Percentiles rank a stretch among this genome's conserved stretches.
phyloP scores from a whole-genome alignment of 2,329 filamentous ascomycete genomes.

The Sodiomyces alkalinus region DNA sequence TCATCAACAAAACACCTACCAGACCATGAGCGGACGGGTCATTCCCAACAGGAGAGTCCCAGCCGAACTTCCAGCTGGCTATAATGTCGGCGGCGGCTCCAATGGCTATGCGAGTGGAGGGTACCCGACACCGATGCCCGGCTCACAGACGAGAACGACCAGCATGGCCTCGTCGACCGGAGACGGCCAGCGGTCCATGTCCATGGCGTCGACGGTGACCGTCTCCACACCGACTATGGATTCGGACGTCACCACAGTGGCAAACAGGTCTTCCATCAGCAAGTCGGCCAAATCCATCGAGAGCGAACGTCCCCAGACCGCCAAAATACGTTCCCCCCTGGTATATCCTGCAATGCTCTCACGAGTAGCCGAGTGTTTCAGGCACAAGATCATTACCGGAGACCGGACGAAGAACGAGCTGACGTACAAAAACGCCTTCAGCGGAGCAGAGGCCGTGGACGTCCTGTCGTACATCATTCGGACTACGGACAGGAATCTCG shows the following conservation, averaged over 20 bases:
- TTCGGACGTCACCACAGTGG: constrained; percentile 32
- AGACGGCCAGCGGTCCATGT: constrained; percentile 56
- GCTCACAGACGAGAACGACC: constrained; percentile 40
- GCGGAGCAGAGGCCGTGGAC: constrained; percentile 88
- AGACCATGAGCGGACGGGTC: constrained; percentile 84
- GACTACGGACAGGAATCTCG: constrained; percentile 89
- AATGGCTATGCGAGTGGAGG: constrained; percentile 20
- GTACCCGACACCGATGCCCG: constrained; percentile 31
- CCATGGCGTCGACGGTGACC: constrained; percentile 75
- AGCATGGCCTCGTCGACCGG: constrained; percentile 44
- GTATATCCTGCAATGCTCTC: constrained; percentile 91
- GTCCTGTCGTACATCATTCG: constrained; percentile 93
- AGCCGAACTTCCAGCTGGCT: constrained; percentile 20
- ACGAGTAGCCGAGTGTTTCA: constrained; percentile 84
- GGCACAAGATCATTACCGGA: constrained; percentile 69
- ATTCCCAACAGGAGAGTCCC: constrained; percentile 57
- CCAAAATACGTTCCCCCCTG: constrained; percentile 58
- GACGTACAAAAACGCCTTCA: constrained; percentile 95
- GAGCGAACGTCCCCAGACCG: constrained; percentile 40
- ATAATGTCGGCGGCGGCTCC: constrained; percentile 1
- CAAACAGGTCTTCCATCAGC: constrained; percentile 41
- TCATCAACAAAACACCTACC: constrained; percentile 38
- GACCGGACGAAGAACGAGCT: constrained; percentile 94
- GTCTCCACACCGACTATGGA: constrained; percentile 54
- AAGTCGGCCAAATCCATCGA: constrained; percentile 38